Evolutionary conservation across 306 rosid genomes (phyloP).

Genomic region (Rosa persica): DNA sequence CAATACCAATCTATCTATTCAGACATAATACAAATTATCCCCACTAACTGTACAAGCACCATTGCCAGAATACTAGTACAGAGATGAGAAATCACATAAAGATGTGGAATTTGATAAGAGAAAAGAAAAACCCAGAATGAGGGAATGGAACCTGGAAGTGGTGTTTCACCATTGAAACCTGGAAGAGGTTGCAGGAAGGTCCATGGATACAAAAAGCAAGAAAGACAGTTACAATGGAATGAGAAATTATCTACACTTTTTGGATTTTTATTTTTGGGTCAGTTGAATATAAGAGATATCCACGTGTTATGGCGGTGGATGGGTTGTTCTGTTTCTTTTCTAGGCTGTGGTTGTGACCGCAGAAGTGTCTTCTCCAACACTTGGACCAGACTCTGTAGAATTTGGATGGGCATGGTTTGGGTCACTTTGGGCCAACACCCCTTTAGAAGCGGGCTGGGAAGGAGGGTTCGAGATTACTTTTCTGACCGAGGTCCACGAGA

Average conservation of each 20-base stretch:
- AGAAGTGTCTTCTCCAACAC: neutral
- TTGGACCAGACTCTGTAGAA: too few relatives aligned
- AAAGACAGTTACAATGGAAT: neutral
- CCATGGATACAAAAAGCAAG: neutral
- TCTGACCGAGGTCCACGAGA: too few relatives aligned
- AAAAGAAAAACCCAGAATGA: neutral
- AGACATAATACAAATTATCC: slow-evolving; percentile 16
- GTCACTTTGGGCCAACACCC: too few relatives aligned
- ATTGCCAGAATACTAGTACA: slow-evolving; percentile 4
- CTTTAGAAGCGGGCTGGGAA: too few relatives aligned
- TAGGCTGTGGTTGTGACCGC: neutral
- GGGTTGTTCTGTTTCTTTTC: neutral
- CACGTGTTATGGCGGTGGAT: neutral
- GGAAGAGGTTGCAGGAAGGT: neutral
- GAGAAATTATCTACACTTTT: slow-evolving; percentile 2
- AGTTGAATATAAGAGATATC: neutral
- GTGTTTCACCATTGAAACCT: neutral
- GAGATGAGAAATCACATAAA: neutral
- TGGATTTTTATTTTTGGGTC: neutral
- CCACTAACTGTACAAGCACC: slow-evolving; percentile 26
- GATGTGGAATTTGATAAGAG: neutral
- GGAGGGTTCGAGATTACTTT: too few relatives aligned
- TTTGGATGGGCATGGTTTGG: too few relatives aligned
- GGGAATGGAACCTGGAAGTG: neutral
- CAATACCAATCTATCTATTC: slow-evolving; percentile 22